Evolutionary conservation across 1,284 basidiomycete genomes (phyloP).

Genomic region (Lentinula novae-zelandiae): DNA sequence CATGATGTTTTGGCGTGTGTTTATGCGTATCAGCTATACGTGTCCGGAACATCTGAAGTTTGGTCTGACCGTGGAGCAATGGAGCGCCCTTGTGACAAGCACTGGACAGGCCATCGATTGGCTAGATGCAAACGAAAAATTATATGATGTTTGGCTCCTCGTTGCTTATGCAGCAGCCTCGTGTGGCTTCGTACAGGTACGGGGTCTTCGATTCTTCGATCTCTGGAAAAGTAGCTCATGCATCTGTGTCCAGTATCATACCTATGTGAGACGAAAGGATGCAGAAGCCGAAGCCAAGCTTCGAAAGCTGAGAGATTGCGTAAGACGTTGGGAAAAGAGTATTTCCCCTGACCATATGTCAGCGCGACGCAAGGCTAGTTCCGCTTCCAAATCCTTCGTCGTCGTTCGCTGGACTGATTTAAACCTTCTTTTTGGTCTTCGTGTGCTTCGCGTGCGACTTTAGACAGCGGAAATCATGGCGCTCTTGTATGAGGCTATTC

Average conservation of each 20-base stretch:
- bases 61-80: constrained; percentile 74
- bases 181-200: constrained; percentile 86
- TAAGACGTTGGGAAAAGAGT: constrained; percentile 79
- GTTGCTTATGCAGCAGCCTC: constrained; percentile 88
- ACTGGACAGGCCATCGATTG: constrained; percentile 86
- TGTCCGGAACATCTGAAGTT: constrained; percentile 86
- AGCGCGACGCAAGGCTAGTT: constrained; percentile 76
- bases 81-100: constrained; percentile 69
- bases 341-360: constrained; percentile 87
- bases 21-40: constrained; percentile 90
- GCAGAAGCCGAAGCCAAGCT: constrained; percentile 70
- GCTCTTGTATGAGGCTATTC: constrained; percentile 87
- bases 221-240: constrained; percentile 14
- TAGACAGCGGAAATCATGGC: constrained; percentile 92
- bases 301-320: constrained; percentile 76
- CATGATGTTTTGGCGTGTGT: constrained; percentile 91
- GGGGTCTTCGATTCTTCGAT: constrained; percentile 21
- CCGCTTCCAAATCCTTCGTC: constrained; percentile 17
- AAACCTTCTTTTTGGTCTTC: neutral
- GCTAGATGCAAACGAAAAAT: constrained; percentile 76
- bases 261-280: constrained; percentile 84
- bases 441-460: constrained; percentile 14
- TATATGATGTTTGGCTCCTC: constrained; percentile 85
- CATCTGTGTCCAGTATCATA: constrained; percentile 69
- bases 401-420: constrained; percentile 7